Percentiles rank a stretch among this genome's conserved stretches.
These are phyloP conservation scores for Xylariaceae sp. DNA, from an alignment of 2,329 filamentous ascomycete species.

Conservation along the genomic window DNA sequence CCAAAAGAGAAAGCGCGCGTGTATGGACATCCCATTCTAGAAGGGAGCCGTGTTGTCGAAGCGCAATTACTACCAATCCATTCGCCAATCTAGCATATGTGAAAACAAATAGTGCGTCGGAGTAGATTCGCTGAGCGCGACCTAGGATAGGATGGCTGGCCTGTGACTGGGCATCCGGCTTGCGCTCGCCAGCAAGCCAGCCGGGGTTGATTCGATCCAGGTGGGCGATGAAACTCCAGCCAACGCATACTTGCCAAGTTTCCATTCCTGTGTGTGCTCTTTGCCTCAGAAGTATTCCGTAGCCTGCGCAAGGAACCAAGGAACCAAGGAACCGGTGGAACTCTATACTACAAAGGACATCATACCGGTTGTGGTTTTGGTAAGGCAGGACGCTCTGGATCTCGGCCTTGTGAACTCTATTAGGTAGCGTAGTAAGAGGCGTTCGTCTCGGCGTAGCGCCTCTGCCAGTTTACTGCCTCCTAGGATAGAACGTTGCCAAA, in stretches of 20 bases:
- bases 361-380: too few species aligned
- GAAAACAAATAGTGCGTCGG: slow-evolving; percentile 25
- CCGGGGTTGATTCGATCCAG: slow-evolving; percentile 30
- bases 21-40: slow-evolving; percentile 6
- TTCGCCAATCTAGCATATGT: slow-evolving; percentile 15
- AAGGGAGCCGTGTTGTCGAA: not conserved
- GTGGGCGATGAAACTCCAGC: slow-evolving; percentile 28
- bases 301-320: too few species aligned
- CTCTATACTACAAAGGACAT: too few species aligned
- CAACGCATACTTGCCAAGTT: slow-evolving; percentile 28
- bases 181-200: slow-evolving; percentile 12
- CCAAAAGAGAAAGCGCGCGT: slow-evolving; percentile 7
- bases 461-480: too few species aligned
- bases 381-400: too few species aligned
- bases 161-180: slow-evolving; percentile 12
- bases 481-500: too few species aligned
- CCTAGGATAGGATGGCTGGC: slow-evolving; percentile 27
- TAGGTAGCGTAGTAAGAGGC: too few species aligned
- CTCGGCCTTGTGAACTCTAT: too few species aligned
- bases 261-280: slow-evolving; percentile 17
- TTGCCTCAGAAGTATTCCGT: slow-evolving; percentile 8
- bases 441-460: too few species aligned
- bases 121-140: slow-evolving; percentile 28
- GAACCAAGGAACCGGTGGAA: too few species aligned
- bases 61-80: slow-evolving; percentile 5